Conservation (phyloP, 225 moss, liverwort and hornwort genomes). For the Bryoerythrophyllum caledonicum region DNA sequence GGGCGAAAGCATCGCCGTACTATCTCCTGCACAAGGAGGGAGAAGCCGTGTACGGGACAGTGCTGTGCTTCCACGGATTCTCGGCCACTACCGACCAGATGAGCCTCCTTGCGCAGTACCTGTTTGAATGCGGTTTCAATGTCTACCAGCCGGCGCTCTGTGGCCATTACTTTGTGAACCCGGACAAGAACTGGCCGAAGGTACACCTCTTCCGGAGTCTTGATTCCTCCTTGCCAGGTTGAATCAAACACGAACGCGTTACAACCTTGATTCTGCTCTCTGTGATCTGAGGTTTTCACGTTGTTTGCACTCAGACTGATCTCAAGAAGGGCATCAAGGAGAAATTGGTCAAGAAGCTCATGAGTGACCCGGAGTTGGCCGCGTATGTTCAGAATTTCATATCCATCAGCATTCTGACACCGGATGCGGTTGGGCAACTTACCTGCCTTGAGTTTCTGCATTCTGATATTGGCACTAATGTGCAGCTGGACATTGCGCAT, state of each 20-base stretch:
- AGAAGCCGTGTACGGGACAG: constrained; percentile 70
- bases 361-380: constrained; percentile 55
- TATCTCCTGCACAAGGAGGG: constrained; percentile 69
- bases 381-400: constrained; percentile 41
- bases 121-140: constrained; percentile 76
- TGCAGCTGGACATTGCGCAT: constrained; percentile 4
- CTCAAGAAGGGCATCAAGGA: constrained; percentile 53
- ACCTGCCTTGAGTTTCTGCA: not conserved
- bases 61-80: constrained; percentile 74
- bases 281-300: not conserved
- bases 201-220: constrained; percentile 36
- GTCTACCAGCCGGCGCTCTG: constrained; percentile 66
- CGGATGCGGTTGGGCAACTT: constrained; percentile 44
- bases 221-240: not conserved
- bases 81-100: constrained; percentile 51
- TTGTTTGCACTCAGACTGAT: constrained; percentile 33
- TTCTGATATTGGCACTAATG: constrained; percentile 2
- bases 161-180: constrained; percentile 62
- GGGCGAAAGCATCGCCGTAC: constrained; percentile 54
- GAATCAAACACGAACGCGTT: not conserved
- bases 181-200: constrained; percentile 76
- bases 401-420: constrained; percentile 45
- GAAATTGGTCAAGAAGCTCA: constrained; percentile 44
- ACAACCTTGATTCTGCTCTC: not conserved
- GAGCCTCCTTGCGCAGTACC: constrained; percentile 72